Evolutionary conservation across 2,329 filamentous ascomycete genomes (phyloP).

Genomic region (Helicocarpus griseus): DNA sequence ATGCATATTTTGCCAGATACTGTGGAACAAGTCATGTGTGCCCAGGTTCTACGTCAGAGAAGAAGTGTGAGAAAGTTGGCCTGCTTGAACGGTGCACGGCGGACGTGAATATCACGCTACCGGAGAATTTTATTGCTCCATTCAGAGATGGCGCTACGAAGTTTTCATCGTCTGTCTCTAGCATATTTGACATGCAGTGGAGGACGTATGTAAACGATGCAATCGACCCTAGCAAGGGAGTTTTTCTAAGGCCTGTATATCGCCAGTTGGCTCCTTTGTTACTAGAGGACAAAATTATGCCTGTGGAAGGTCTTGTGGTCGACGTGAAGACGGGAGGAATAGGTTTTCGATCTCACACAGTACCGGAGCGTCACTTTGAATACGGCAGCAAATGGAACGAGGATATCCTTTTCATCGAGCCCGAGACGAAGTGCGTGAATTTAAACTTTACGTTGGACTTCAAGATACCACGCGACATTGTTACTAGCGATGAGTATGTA

Average conservation of each 20-base stretch:
- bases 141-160: slow-evolving; percentile 28
- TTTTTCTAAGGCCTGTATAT: slow-evolving; percentile 22
- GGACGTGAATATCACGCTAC: slow-evolving; percentile 22
- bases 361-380: slow-evolving; percentile 20
- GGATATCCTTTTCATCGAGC: slow-evolving; percentile 40
- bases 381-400: slow-evolving; percentile 37
- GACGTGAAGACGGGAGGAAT: slow-evolving; percentile 34
- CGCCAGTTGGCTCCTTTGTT: slow-evolving; percentile 23
- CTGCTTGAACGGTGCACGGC: slow-evolving; percentile 12
- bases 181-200: slow-evolving; percentile 36
- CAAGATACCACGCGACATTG: slow-evolving; percentile 13
- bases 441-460: slow-evolving; percentile 34
- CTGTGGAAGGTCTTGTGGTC: slow-evolving; percentile 37
- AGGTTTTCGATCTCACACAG: slow-evolving; percentile 38
- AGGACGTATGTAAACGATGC: slow-evolving; percentile 17
- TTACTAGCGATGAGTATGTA: slow-evolving; percentile 6
- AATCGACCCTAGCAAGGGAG: slow-evolving; percentile 20
- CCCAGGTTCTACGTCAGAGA: slow-evolving; percentile 14
- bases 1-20: slow-evolving; percentile 22
- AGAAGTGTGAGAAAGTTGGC: slow-evolving; percentile 3
- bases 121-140: slow-evolving; percentile 22
- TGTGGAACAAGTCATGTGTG: slow-evolving; percentile 19
- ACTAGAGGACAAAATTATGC: slow-evolving; percentile 22
- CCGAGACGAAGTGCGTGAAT: slow-evolving; percentile 36
- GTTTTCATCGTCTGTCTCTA: slow-evolving; percentile 27